Evolutionary conservation across 176 grass and related monocot species (phyloP), one percentile per base, ranked within the genome.

Genomic region (Raddia guianensis): DNA sequence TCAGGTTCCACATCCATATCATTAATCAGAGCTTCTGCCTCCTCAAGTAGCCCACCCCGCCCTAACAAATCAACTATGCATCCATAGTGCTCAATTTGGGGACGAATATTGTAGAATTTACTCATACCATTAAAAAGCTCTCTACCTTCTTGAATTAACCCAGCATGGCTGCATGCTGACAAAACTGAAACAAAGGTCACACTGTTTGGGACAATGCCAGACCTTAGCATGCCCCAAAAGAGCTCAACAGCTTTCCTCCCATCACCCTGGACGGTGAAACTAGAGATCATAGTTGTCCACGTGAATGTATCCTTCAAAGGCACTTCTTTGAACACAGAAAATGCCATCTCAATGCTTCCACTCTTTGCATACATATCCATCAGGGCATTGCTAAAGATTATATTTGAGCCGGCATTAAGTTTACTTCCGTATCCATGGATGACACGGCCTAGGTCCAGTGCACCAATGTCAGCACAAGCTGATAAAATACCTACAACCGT

Each of bases 331-430:
- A 93, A 93, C 3, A 90, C 55, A 0, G 64, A 71, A 80, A 86
- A 76, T 7, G 91, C 78, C 74, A 83, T 88, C 63, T 76, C 69
- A 15, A 85, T 72, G 2, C 72, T 56, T 16, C 88, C 91, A 83
- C 91, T 93, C 78, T 93, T 88, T 76, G 88, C 77, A 73, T 93
- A 93, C 91, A 93, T 93, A 85, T 90, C 88, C 48, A 93, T 85
- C 46, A 93, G 74, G 54, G 91, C 82, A 73, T 93, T 93, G 62
- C 63, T 82, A 67, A 88, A 70, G 77, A 84, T 88, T 14, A 88
- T 2, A 59, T 90, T 84, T 5, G 18, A 7, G 27, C 52, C 47
- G 4, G 71, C 66, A 64, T 90, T 88, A 5, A 18, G 73, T 75
- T 93, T 93, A 12, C 15, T 83, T 63, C 86, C 75, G 16, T 83